Conservation (phyloP, 2,329 filamentous ascomycete genomes). For the Teratosphaeria zuluensis region DNA sequence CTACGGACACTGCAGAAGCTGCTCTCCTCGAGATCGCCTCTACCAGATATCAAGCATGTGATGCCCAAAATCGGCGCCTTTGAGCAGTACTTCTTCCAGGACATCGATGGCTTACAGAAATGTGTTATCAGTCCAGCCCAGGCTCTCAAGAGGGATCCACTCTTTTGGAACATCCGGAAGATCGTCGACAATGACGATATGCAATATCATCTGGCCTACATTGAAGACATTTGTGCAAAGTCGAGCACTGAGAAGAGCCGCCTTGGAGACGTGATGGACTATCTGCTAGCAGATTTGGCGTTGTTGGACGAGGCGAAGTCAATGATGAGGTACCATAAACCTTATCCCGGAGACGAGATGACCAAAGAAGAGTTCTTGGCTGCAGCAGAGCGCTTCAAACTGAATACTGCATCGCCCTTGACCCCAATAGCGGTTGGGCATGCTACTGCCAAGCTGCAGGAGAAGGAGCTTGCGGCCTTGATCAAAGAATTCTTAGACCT, state of each 20-base stretch:
- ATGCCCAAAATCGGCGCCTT: background rate
- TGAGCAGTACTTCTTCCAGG: background rate
- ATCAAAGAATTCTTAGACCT: background rate
- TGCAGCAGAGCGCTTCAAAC: background rate
- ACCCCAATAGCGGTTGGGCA: background rate
- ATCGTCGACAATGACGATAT: background rate
- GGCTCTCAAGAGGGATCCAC: background rate
- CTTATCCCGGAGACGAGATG: background rate
- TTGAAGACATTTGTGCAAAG: background rate
- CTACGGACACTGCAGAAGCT: background rate
- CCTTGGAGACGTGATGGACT: background rate
- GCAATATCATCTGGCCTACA: background rate
- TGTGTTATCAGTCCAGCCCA: background rate
- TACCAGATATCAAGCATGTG: background rate
- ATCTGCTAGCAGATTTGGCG: background rate
- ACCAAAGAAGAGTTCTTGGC: background rate
- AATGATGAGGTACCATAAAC: background rate
- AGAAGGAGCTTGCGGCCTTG: background rate
- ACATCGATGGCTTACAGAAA: background rate
- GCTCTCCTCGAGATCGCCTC: background rate
- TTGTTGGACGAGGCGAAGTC: background rate
- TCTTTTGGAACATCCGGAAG: background rate
- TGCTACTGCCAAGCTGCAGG: background rate
- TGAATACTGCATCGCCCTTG: background rate
- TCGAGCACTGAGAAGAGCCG: background rate